Evolutionary conservation across 108 stramenopile species (phyloP).

Genomic region (Skeletonema grethae): DNA sequence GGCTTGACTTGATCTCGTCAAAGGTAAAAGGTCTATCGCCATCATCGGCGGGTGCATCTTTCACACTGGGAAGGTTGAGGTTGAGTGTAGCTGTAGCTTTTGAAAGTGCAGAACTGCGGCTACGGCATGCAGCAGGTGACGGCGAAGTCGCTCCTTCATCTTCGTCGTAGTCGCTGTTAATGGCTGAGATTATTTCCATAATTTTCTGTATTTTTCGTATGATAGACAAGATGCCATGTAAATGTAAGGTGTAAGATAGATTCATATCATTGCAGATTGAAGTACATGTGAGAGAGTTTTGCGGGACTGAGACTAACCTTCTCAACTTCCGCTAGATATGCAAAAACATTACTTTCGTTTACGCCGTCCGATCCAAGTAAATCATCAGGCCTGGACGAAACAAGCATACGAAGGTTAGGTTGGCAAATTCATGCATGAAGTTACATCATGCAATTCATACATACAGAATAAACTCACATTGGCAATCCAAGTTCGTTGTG

Average conservation of each 20-base stretch:
- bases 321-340: slow-evolving; percentile 19
- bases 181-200: slow-evolving; percentile 8
- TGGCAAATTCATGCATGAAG: no score
- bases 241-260: not conserved
- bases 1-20: slow-evolving; percentile 9
- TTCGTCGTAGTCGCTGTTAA: not conserved
- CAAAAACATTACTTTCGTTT: slow-evolving; percentile 11
- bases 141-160: not conserved
- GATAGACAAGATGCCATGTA: not conserved
- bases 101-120: not conserved
- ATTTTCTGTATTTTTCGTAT: not conserved
- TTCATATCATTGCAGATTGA: not conserved
- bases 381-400: not conserved
- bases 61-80: not conserved
- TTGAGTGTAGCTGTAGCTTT: not conserved
- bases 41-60: slow-evolving; percentile 5
- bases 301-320: not conserved
- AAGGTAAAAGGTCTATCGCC: slow-evolving; percentile 13
- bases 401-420: not conserved
- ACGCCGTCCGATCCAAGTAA: slow-evolving; percentile 9
- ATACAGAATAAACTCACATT: not conserved
- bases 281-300: not conserved
- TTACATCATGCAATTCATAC: no score
- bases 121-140: not conserved
- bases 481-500: slow-evolving; percentile 8